Evolutionary conservation across 352 stramenopile species (phyloP), one percentile per base, ranked within the genome.

Genomic region (Pythium dissotocum): DNA sequence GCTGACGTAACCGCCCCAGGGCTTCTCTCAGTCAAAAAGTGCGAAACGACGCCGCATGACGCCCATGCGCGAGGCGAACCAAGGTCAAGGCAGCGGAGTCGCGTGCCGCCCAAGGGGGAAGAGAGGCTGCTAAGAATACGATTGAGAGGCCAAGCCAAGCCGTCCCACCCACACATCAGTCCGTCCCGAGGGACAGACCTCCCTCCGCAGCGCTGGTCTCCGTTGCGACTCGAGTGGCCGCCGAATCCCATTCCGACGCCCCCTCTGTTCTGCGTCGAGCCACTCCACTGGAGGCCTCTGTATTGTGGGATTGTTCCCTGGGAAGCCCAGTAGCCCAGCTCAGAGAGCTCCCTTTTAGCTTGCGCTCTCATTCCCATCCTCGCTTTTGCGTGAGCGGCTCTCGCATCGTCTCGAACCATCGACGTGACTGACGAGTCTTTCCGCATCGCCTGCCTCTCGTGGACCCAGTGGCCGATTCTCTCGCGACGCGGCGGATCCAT

Each of bases 91-190:
- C 38, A 46, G 10, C 38, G 38, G 18, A 46, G 38, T 46, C 38
- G 10, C 38, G 38, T 46, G 38, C 10, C 38, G 3, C 38, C 38
- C 38, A 9, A 46, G 3, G 9, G 38, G 38, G 3, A n/a, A 24
- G 21, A 24, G 21, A 24, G 21, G 21, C 38, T n/a, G 7, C 49
- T 56, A 56, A 56, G 49, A 56, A 56, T 56, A 56, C 49, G 49
- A 56, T 51, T 26, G 18, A 51, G 42, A 51, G 42, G 18, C 14
- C 14, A 51, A 24, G 21, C 21, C 21, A 24, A 24, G 21, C 21
- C 21, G 21, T 18, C 42, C 42, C 38, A 46, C 9, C 38, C 38
- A 13, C 38, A 46, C 38, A 46, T 51, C 42, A 51, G 42, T 51
- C 42, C 42, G 3, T 38, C 33, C 33, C 33, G 6, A 38, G 42